phyloP scores from a whole-genome alignment of 176 grass and related monocot genomes.

The Stipa capillata region DNA sequence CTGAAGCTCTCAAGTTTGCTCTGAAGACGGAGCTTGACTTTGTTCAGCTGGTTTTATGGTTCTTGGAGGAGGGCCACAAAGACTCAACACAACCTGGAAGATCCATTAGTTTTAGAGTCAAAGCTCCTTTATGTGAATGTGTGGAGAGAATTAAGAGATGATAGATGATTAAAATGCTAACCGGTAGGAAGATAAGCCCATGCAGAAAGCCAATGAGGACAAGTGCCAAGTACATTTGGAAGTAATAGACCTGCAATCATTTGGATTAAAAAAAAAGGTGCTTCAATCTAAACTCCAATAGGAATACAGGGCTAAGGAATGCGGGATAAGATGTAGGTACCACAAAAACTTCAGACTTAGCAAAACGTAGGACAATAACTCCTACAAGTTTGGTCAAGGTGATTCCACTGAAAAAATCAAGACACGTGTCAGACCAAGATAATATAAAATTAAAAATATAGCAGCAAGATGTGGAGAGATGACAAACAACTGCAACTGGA shows the following conservation, averaged over 20 bases:
- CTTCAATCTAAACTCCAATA: neutral
- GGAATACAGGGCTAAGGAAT: neutral
- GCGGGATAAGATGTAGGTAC: constrained; percentile 30
- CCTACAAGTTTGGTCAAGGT: constrained; percentile 96
- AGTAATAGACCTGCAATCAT: constrained; percentile 88
- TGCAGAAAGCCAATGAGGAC: constrained; percentile 96
- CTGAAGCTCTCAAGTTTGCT: constrained; percentile 3
- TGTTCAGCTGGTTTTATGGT: neutral
- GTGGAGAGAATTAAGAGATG: neutral
- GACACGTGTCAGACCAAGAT: constrained; percentile 17
- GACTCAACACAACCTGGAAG: constrained; percentile 74
- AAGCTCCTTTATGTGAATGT: neutral
- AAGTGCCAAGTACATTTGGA: constrained; percentile 94
- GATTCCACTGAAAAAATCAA: constrained; percentile 73
- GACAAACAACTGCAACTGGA: neutral
- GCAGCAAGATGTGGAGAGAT: neutral
- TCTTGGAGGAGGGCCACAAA: constrained; percentile 65
- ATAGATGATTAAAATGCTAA: constrained; percentile 22
- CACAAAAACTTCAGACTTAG: constrained; percentile 98
- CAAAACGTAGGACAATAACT: constrained; percentile 87
- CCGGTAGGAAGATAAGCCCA: constrained; percentile 90
- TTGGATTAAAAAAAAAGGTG: neutral
- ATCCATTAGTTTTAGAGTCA: constrained; percentile 5
- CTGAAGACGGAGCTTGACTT: constrained; percentile 30
- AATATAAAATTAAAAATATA: neutral